phyloP scores from a whole-genome alignment of 305 asterid genomes.

The Solanum hybrid region DNA sequence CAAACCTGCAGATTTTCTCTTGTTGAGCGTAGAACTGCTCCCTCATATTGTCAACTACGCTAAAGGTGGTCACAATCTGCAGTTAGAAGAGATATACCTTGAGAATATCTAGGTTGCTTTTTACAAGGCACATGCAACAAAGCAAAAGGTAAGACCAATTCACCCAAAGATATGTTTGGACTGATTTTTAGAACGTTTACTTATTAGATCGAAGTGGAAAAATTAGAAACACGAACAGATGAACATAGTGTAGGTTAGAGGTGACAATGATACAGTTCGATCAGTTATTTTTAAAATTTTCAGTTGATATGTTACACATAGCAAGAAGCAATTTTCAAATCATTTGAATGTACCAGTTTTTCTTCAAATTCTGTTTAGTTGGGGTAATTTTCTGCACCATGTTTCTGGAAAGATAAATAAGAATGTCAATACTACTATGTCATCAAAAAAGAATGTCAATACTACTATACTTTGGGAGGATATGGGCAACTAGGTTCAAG shows the following conservation, averaged over 20 bases:
- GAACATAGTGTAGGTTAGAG: background rate
- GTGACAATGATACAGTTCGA: background rate
- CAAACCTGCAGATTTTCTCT: slow-evolving; percentile 61
- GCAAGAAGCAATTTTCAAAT: background rate
- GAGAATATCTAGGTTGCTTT: background rate
- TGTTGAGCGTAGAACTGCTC: slow-evolving; percentile 62
- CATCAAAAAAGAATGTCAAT: background rate
- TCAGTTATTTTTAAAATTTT: background rate
- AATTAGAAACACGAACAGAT: background rate
- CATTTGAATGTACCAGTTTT: background rate
- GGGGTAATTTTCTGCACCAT: background rate
- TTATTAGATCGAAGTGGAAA: background rate
- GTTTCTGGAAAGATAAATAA: background rate
- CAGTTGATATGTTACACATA: background rate
- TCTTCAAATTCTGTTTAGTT: background rate
- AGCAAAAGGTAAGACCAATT: background rate
- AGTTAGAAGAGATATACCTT: background rate
- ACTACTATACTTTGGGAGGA: background rate
- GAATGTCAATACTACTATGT: background rate
- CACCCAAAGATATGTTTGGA: background rate
- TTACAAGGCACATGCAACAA: background rate
- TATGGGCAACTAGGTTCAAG: background rate
- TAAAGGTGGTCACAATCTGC: slow-evolving; percentile 80
- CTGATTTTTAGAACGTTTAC: background rate
- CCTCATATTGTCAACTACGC: slow-evolving; percentile 86